A percentile compares a stretch with the other conserved stretches of the same genome.
Conservation (phyloP, 345 rosid species). For the Eucalyptus albens region DNA sequence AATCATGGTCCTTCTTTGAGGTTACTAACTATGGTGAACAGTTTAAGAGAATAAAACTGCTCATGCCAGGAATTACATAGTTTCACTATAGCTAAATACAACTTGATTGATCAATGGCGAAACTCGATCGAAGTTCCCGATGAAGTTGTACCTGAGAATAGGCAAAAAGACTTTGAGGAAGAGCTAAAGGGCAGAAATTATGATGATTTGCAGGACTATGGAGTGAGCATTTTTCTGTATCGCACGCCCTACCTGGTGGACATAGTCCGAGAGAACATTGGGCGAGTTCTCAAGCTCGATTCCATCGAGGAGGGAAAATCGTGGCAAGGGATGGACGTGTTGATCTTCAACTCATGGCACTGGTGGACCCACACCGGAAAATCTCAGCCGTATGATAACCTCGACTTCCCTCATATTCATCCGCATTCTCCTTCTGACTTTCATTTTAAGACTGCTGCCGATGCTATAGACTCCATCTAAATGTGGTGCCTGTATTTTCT, state of each 20-base stretch:
- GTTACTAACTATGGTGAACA: neutral
- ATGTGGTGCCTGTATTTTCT: neutral
- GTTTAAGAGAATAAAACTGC: neutral
- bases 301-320: slow-evolving; percentile 51
- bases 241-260: slow-evolving; percentile 86
- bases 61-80: neutral
- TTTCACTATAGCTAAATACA: neutral
- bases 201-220: slow-evolving; percentile 41
- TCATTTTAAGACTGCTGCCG: neutral
- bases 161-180: neutral
- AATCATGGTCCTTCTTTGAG: neutral
- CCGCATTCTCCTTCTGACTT: neutral
- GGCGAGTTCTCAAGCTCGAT: slow-evolving; percentile 54
- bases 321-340: slow-evolving; percentile 81
- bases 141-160: neutral
- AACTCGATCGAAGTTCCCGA: neutral
- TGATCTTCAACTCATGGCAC: slow-evolving; percentile 90
- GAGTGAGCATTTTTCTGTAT: slow-evolving; percentile 46
- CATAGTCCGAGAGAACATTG: slow-evolving; percentile 38
- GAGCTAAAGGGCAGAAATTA: neutral
- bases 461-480: neutral
- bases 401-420: neutral
- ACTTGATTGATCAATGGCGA: neutral
- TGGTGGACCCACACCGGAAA: slow-evolving; percentile 90
- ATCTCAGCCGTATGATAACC: slow-evolving; percentile 36